Evolutionary conservation across 2,329 filamentous ascomycete species (phyloP).

Genomic region (Cladorrhinum sp.): DNA sequence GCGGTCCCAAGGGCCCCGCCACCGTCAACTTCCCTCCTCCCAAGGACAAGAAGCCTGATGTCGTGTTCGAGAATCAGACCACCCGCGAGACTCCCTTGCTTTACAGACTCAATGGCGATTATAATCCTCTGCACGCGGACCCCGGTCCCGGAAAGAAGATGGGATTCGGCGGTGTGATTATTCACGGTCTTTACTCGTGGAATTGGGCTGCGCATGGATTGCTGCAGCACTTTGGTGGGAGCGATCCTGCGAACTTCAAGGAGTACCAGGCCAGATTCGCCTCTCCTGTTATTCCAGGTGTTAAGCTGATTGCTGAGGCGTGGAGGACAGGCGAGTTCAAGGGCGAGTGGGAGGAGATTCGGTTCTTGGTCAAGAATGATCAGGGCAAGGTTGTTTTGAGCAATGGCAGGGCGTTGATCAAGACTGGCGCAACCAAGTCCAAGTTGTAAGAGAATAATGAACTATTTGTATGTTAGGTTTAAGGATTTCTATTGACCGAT

Average conservation of each 20-base stretch:
- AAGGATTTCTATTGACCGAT: not conserved
- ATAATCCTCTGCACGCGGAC: slow-evolving; percentile 87
- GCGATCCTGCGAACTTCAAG: slow-evolving; percentile 76
- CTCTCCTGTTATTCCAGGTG: slow-evolving; percentile 76
- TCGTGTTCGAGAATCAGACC: slow-evolving; percentile 67
- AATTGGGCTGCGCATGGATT: slow-evolving; percentile 74
- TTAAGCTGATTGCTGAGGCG: slow-evolving; percentile 76
- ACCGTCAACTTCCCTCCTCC: slow-evolving; percentile 74
- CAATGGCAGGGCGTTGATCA: slow-evolving; percentile 80
- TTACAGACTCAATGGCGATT: slow-evolving; percentile 87
- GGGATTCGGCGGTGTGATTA: slow-evolving; percentile 86
- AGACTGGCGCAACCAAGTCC: slow-evolving; percentile 56
- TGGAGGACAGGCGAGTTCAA: slow-evolving; percentile 72
- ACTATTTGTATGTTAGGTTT: not conserved
- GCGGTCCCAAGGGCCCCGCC: slow-evolving; percentile 83
- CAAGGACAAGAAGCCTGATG: slow-evolving; percentile 67
- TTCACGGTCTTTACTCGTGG: slow-evolving; percentile 87
- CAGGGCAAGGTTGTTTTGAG: slow-evolving; percentile 81
- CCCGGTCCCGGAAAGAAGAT: slow-evolving; percentile 83
- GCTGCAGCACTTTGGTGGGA: slow-evolving; percentile 68
- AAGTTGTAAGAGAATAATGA: slow-evolving; percentile 52
- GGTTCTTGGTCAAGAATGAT: slow-evolving; percentile 75
- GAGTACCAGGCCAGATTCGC: slow-evolving; percentile 90
- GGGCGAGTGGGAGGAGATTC: slow-evolving; percentile 74
- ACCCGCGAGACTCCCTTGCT: slow-evolving; percentile 69